Evolutionary conservation across 495 filamentous ascomycete species (phyloP), one percentile per base, ranked within the genome.

Genomic region (Penicillium roqueforti): DNA sequence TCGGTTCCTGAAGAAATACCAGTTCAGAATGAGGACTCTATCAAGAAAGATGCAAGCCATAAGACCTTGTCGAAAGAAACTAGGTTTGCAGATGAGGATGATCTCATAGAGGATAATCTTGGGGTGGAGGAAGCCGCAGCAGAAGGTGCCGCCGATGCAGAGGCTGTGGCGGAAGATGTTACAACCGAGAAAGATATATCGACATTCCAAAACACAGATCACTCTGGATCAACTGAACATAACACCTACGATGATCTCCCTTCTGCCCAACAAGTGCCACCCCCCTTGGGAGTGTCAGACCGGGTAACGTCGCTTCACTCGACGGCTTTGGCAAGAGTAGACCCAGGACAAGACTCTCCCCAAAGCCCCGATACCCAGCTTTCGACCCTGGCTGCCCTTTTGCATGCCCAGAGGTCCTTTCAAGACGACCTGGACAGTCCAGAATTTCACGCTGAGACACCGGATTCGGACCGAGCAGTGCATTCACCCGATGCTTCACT

Each of bases 341-440:
- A 61, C 38, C 51, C 69, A 11, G 61, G 59, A 6, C 31, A 54
- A 11, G 54, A 56, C 9, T 47, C 42, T 1, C 54, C 63, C n/a
- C 54, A 59, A 3, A 66, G 56, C 50, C 56, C 55, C 3, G 76
- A 76, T 26, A 56, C 63, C 3, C 68, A 75, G 22, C 62, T 79
- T 19, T 78, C 77, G 1, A 81, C 78, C 1, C 78, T 80, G 38
- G 76, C 74, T 32, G 78, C 78, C 11, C 56, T 79, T n/a, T 43
- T 70, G 5, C 68, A 72, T 47, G 77, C 77, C 11, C 76, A 78
- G 48, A 68, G 62, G 22, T 76, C 72, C 0, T 79, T 80, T 39
- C 73, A 78, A 36, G 66, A 77, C 25, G 73, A 77, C 25, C 44
- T 79, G 13, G 60, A 68, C 16, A 77, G 69, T 26, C 70, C 66